phyloP scores from a whole-genome alignment of 2,329 filamentous ascomycete species.

The Alternaria sp. region DNA sequence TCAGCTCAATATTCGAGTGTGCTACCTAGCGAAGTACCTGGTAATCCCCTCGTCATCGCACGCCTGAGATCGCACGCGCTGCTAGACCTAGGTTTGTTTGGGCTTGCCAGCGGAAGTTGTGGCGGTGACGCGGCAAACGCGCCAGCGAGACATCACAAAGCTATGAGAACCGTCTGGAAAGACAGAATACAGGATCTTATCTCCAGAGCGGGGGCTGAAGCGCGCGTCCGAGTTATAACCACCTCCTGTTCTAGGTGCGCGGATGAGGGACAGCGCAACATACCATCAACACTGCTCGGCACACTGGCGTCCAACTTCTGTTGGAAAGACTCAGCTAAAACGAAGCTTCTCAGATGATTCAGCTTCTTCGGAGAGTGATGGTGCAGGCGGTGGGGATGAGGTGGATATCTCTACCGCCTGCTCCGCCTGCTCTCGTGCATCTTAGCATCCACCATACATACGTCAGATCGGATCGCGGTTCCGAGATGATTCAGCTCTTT shows the following conservation, averaged over 20 bases:
- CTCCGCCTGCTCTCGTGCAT: slow-evolving; percentile 12
- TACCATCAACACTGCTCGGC: background rate
- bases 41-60: background rate
- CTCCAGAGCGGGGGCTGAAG: background rate
- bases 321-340: background rate
- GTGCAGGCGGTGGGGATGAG: background rate
- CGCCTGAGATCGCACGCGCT: background rate
- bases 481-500: slow-evolving; percentile 25
- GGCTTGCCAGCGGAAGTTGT: background rate
- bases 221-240: background rate
- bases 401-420: background rate
- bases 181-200: background rate
- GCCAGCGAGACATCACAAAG: background rate
- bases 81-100: background rate
- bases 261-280: background rate
- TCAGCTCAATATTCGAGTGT: slow-evolving; percentile 7
- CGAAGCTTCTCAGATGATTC: background rate
- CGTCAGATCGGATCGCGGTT: slow-evolving; percentile 16
- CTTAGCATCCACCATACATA: slow-evolving; percentile 7
- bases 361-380: background rate
- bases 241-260: background rate
- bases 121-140: background rate
- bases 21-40: background rate
- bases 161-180: background rate
- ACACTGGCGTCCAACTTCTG: no score